phyloP scores from a whole-genome alignment of 306 rosid species.

The Cucumis hystrix region DNA sequence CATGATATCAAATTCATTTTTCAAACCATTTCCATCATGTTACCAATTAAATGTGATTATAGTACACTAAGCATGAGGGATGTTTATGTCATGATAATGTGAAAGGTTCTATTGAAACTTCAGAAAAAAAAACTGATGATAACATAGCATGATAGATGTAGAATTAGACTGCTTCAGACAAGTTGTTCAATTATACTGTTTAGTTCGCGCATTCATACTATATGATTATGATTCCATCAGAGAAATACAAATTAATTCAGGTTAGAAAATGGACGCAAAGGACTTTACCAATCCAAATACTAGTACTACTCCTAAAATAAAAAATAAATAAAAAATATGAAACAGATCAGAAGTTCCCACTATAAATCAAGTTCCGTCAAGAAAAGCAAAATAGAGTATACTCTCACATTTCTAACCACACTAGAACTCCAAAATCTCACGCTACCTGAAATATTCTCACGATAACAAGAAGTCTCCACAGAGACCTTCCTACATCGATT shows the following conservation, averaged over 20 bases:
- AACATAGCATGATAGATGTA: neutral
- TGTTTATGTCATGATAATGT: neutral
- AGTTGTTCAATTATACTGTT: neutral
- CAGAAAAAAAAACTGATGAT: neutral
- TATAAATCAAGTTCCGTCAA: neutral
- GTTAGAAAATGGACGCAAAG: neutral
- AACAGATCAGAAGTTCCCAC: neutral
- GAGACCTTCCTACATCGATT: constrained; percentile 20
- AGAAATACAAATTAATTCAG: neutral
- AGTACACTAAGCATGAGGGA: neutral
- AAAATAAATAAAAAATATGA: neutral
- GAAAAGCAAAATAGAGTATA: neutral
- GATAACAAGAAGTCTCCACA: constrained; percentile 40
- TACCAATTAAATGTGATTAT: neutral
- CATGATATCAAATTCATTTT: neutral
- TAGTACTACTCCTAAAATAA: neutral
- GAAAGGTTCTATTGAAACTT: neutral
- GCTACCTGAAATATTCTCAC: constrained; percentile 50
- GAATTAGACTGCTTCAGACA: neutral
- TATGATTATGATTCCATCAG: too few relatives aligned
- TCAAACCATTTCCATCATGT: neutral
- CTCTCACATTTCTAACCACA: neutral
- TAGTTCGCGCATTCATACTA: neutral
- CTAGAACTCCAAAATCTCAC: neutral
- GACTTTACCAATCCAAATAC: neutral